phyloP scores from a whole-genome alignment of 441 rosid genomes.

The Arabidopsis lyrata region DNA sequence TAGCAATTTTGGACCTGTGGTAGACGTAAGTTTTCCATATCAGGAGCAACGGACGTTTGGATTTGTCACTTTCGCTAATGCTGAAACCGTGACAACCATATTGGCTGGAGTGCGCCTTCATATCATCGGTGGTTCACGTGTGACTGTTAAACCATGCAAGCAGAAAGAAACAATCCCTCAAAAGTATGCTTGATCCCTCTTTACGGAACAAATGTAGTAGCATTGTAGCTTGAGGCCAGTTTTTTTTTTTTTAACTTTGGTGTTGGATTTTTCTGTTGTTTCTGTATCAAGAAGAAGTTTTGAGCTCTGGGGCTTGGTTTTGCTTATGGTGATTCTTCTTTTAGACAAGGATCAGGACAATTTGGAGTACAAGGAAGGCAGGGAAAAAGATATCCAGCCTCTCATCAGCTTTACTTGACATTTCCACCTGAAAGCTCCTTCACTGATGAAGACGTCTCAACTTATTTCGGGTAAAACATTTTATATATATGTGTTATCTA shows the following conservation, averaged over 20 bases:
- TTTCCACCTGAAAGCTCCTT: slow-evolving; percentile 92
- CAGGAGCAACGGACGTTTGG: no score
- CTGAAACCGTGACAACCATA: no score
- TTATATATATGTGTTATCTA: neutral
- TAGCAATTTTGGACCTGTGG: no score
- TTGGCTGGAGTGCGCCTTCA: no score
- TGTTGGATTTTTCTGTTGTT: slow-evolving; percentile 3
- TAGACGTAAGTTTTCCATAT: no score
- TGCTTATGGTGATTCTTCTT: slow-evolving; percentile 17
- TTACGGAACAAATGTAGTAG: neutral
- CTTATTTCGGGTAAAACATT: slow-evolving; percentile 68
- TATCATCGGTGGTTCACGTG: no score
- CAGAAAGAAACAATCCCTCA: no score
- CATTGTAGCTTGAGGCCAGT: neutral
- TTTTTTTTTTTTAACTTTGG: neutral
- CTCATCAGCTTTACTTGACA: slow-evolving; percentile 84
- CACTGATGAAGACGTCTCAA: slow-evolving; percentile 82
- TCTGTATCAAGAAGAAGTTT: slow-evolving; percentile 7
- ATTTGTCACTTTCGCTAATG: no score
- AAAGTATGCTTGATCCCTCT: neutral
- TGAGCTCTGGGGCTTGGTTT: slow-evolving; percentile 22
- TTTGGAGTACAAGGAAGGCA: slow-evolving; percentile 48
- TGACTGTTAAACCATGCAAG: no score
- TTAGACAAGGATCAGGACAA: slow-evolving; percentile 36
- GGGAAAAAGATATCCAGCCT: slow-evolving; percentile 67